Evolutionary conservation across 169 alveolate genomes (phyloP), one percentile per base, ranked within the genome.

Genomic region (Eimeria falciformis): DNA sequence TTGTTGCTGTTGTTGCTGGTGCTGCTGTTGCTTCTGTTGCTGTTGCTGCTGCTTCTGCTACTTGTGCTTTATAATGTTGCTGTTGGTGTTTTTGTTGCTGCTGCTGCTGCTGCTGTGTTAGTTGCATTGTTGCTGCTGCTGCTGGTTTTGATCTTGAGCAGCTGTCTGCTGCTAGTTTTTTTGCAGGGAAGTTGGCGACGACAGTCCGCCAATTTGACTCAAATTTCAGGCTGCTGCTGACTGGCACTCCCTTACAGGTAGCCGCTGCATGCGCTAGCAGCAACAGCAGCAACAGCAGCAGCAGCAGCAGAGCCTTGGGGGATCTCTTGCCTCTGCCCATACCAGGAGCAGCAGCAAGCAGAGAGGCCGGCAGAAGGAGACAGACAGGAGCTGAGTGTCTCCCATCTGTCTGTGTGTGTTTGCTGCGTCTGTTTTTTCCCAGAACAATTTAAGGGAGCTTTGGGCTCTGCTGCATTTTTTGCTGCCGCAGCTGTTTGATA

Each of bases 401-500:
- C 18, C 18, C 23, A 12, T 12, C 43, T 33, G 66, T 45, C 43
- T 77, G 4, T 37, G 14, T 18, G 86, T 17, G 5, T 11, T 27
- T n/a, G 47, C 53, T 77, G 86, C 65, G 25, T 17, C 45, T 77
- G 58, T 65, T 58, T 77, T 33, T 40, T 45, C 98, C 89, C 98
- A 99, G 96, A 99, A 99, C 96, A 98, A 99, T 58, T 96, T 99
- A 97, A 98, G 98, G 85, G 99, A 99, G 95, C 95, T 99, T 56
- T 99, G 99, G 99, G 99, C 99, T 25, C 96, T 99, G 50, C 96
- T 99, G 68, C 99, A 99, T 94, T 99, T 99, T 95, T 97, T 99
- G 75, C 98, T 98, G 98, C 99, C 99, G 0, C 97, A 98, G 91
- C 96, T 98, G 23, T 99, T 99, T 93, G 98, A 98, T 69, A 95